These are phyloP conservation scores for Saccharomycopsis selenospora DNA, from an alignment of 805 yeast genomes.

Conservation along the genomic window DNA sequence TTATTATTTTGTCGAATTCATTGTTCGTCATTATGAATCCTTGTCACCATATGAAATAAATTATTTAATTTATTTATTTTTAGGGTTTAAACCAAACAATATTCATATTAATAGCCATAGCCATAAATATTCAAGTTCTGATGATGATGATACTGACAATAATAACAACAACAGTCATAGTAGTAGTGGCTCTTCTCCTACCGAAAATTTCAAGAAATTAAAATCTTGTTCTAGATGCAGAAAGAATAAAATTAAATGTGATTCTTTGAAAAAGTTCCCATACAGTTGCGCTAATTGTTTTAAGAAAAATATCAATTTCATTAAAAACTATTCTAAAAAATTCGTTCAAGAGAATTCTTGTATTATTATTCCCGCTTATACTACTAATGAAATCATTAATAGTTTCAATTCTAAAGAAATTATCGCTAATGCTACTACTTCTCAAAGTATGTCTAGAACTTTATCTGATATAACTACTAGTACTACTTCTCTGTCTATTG, in stretches of 20 bases:
- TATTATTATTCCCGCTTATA: background rate
- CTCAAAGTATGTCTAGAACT: constrained; percentile 3
- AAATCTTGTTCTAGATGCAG: constrained; percentile 22
- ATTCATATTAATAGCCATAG: background rate
- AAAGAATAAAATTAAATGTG: constrained; percentile 21
- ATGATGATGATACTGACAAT: background rate
- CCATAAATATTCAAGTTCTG: too few species aligned
- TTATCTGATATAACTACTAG: constrained; percentile 7
- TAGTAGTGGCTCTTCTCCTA: background rate
- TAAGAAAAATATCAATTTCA: constrained; percentile 17
- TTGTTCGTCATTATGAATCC: constrained; percentile 15
- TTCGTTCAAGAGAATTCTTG: background rate
- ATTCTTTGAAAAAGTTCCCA: constrained; percentile 17
- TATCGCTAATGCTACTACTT: background rate
- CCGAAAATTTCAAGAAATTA: constrained; percentile 14
- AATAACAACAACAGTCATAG: background rate
- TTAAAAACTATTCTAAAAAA: constrained; percentile 4
- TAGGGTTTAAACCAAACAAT: constrained; percentile 12
- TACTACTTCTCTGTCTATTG: background rate
- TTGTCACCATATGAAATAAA: constrained; percentile 13
- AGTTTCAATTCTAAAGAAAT: background rate
- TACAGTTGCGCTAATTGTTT: constrained; percentile 21
- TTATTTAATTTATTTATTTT: constrained; percentile 16
- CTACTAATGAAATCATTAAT: background rate
- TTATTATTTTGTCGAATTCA: constrained; percentile 3